These are phyloP conservation scores for Harringtonia aguacate DNA, from an alignment of 2,329 filamentous ascomycete species.

Conservation along the genomic window DNA sequence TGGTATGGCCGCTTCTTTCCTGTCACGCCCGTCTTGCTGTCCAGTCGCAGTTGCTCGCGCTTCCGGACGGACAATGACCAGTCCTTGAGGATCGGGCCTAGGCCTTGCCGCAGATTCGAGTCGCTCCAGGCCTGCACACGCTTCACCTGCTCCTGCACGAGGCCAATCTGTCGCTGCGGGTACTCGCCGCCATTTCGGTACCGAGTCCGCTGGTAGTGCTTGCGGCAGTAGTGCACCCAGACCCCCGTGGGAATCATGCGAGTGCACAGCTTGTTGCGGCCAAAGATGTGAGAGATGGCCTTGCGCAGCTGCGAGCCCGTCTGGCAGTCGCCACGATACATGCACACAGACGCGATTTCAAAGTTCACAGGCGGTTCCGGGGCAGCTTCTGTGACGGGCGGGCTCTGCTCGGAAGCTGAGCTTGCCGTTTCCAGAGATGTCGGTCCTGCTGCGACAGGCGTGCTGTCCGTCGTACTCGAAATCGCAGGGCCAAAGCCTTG, in stretches of 20 bases:
- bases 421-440: not conserved
- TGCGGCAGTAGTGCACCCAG: constrained; percentile 70
- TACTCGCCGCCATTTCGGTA: constrained; percentile 57
- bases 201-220: constrained; percentile 68
- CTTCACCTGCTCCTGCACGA: constrained; percentile 52
- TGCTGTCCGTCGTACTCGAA: not conserved
- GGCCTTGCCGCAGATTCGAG: constrained; percentile 26
- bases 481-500: not conserved
- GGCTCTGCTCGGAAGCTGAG: not conserved
- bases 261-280: constrained; percentile 71
- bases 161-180: constrained; percentile 49
- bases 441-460: not conserved
- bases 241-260: constrained; percentile 55
- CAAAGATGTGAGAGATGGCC: constrained; percentile 72
- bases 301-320: constrained; percentile 57
- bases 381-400: not conserved
- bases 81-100: constrained; percentile 35
- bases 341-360: constrained; percentile 26
- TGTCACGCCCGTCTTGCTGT: constrained; percentile 23
- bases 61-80: constrained; percentile 56
- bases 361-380: not conserved
- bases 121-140: constrained; percentile 54
- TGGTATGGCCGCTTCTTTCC: constrained; percentile 18
- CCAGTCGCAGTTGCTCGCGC: constrained; percentile 49
- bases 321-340: constrained; percentile 46